Evolutionary conservation across 768 basidiomycete genomes (phyloP).

Genomic region (Terana coerulea): DNA sequence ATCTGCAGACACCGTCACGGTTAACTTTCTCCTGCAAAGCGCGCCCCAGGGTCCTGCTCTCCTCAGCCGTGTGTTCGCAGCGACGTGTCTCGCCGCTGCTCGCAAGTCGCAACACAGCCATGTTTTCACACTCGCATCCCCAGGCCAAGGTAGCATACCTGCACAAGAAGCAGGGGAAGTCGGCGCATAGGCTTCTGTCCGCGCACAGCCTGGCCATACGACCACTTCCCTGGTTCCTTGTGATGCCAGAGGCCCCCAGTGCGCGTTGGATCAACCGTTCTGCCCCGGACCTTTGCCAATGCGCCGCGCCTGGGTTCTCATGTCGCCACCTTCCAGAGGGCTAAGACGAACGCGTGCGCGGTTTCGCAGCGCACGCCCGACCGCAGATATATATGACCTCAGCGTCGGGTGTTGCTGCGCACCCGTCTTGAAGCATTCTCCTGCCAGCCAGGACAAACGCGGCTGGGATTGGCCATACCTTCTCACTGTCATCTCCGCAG

Average conservation of each 20-base stretch:
- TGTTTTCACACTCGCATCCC: neutral
- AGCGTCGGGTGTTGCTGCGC: slow-evolving; percentile 9
- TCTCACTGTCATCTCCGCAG: slow-evolving; percentile 14
- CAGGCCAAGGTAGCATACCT: neutral
- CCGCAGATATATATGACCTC: neutral
- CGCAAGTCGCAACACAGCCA: slow-evolving; percentile 4
- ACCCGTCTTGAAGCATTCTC: slow-evolving; percentile 3
- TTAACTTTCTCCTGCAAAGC: neutral
- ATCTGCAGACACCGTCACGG: neutral
- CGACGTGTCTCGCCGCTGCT: neutral
- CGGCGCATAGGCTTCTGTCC: neutral
- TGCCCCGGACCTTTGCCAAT: neutral
- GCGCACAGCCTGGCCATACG: neutral
- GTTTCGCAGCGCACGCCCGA: neutral
- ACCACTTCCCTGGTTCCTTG: neutral
- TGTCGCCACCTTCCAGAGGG: neutral
- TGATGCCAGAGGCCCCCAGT: neutral
- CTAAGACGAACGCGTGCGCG: neutral
- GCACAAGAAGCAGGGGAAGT: neutral
- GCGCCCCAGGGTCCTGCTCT: neutral
- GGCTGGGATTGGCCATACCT: slow-evolving; percentile 8
- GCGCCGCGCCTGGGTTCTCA: neutral
- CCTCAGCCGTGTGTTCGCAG: neutral
- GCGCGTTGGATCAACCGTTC: neutral
- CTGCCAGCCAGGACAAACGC: slow-evolving; percentile 4